These are phyloP conservation scores for Pharnaceum exiguum DNA, from an alignment of 148 eudicot species.

Conservation along the genomic window DNA sequence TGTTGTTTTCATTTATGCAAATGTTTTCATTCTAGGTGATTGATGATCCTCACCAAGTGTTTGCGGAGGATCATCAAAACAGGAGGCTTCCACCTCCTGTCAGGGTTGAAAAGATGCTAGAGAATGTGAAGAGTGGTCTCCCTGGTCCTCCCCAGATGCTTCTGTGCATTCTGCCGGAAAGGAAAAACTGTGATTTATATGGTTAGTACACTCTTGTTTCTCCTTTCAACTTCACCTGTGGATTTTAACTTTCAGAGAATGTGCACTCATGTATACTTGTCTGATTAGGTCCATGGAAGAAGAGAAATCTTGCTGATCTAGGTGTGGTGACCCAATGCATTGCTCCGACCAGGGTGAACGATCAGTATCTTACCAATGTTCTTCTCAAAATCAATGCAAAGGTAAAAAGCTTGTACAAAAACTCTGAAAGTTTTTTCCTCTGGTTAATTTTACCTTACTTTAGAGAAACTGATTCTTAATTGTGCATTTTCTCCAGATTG, in stretches of 20 bases:
- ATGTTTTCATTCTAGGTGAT: slow-evolving; percentile 20
- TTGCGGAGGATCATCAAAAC: slow-evolving; percentile 31
- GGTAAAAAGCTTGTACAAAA: slow-evolving; percentile 25
- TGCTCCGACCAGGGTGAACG: slow-evolving; percentile 59
- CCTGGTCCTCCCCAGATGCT: slow-evolving; percentile 34
- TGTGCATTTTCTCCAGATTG: slow-evolving; percentile 27
- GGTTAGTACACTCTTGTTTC: slow-evolving; percentile 13
- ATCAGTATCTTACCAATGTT: slow-evolving; percentile 72
- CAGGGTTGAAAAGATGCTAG: slow-evolving; percentile 47
- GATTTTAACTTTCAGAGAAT: background rate
- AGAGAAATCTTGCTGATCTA: slow-evolving; percentile 41
- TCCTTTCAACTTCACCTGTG: background rate
- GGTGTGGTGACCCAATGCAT: slow-evolving; percentile 71
- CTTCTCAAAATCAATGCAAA: slow-evolving; percentile 77
- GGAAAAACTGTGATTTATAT: slow-evolving; percentile 38
- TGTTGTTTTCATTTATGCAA: background rate
- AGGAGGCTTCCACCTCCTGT: slow-evolving; percentile 33
- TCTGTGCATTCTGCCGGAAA: slow-evolving; percentile 39
- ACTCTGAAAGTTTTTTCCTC: too few species aligned
- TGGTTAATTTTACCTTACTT: background rate
- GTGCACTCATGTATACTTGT: background rate
- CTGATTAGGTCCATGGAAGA: slow-evolving; percentile 70
- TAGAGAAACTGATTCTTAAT: background rate
- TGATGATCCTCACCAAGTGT: slow-evolving; percentile 21
- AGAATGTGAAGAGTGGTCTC: slow-evolving; percentile 24